phyloP scores from a whole-genome alignment of 371 early-diverging fungal species.

The Mortierella polycephala region DNA sequence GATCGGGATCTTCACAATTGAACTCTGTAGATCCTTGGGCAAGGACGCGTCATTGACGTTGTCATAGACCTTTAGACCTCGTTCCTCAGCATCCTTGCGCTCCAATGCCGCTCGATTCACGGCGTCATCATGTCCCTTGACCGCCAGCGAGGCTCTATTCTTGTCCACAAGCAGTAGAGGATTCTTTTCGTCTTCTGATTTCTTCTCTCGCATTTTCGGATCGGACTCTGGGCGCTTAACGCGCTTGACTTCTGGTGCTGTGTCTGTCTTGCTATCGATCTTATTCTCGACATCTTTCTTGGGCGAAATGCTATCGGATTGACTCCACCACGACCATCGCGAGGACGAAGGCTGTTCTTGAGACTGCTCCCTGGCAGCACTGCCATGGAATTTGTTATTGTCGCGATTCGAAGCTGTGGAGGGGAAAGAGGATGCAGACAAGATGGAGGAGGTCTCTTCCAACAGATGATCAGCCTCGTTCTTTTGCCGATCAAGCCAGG shows the following conservation, averaged over 20 bases:
- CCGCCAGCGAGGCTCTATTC: constrained; percentile 22
- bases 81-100: constrained; percentile 26
- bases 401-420: not conserved
- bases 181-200: too few species aligned
- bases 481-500: constrained; percentile 22
- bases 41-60: constrained; percentile 44
- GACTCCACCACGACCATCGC: constrained; percentile 41
- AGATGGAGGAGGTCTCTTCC: constrained; percentile 5
- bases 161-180: constrained; percentile 39
- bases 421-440: not conserved
- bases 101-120: constrained; percentile 14
- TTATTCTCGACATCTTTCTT: not conserved
- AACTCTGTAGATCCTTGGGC: constrained; percentile 21
- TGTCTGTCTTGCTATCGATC: not conserved
- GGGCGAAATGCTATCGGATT: constrained; percentile 3
- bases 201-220: not conserved
- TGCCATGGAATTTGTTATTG: constrained; percentile 14
- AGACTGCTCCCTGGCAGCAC: not conserved
- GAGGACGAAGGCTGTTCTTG: constrained; percentile 30
- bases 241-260: not conserved
- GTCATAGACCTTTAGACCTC: constrained; percentile 48
- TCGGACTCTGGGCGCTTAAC: not conserved
- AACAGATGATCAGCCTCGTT: constrained; percentile 22
- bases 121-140: constrained; percentile 34
- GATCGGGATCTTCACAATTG: constrained; percentile 22